Evolutionary conservation across 139 green algal genomes (phyloP).

Genomic region (Volvox reticuliferus): DNA sequence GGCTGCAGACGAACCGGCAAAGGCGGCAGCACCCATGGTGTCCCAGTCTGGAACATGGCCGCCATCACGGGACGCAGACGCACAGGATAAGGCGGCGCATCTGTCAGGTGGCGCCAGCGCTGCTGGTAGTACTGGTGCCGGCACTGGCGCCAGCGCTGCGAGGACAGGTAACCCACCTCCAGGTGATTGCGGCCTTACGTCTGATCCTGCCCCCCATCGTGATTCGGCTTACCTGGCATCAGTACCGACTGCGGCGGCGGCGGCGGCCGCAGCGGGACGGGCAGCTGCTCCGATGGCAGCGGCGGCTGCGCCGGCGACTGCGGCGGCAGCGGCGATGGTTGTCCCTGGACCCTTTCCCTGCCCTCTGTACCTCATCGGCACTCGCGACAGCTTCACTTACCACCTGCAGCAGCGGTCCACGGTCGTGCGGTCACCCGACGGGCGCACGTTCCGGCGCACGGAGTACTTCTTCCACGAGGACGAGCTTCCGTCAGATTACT

Average conservation of each 20-base stretch:
- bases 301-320: not conserved
- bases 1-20: no score
- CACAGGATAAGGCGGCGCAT: no score
- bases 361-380: constrained; percentile 78
- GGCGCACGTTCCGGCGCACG: constrained; percentile 57
- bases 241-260: not conserved
- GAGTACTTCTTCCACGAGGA: constrained; percentile 72
- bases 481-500: constrained; percentile 65
- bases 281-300: not conserved
- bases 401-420: constrained; percentile 53
- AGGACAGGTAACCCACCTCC: no score
- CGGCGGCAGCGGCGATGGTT: not conserved
- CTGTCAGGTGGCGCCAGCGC: no score
- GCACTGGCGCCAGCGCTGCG: no score
- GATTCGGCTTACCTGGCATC: not conserved
- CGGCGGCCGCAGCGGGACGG: not conserved
- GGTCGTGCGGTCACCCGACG: constrained; percentile 40
- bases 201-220: not conserved
- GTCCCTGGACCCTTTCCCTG: constrained; percentile 59
- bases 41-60: no score
- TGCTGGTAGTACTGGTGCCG: no score
- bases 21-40: no score
- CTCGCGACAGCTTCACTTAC: constrained; percentile 75
- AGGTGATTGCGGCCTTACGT: no score
- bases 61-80: no score